Conservation (phyloP, 1,284 basidiomycete genomes). For the Porphyrellus sp. region DNA sequence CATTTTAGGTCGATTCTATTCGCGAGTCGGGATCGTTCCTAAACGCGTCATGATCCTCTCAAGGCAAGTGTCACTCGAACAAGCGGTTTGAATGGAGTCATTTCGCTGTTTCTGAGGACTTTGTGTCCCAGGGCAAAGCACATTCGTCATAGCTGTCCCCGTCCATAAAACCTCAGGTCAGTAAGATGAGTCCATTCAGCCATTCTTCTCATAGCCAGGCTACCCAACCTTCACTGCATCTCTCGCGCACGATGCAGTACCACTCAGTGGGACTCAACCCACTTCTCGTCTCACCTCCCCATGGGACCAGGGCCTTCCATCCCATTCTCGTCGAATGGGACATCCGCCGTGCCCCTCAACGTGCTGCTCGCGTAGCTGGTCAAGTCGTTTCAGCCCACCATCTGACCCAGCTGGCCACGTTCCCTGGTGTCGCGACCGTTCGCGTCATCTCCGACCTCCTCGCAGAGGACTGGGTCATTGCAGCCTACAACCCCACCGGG, state of each 20-base stretch:
- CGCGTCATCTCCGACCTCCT: conserved; percentile 46
- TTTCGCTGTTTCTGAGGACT: not conserved
- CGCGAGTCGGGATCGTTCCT: not conserved
- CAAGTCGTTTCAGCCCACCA: conserved; percentile 25
- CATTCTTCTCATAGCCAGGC: not conserved
- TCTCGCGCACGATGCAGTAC: conserved; percentile 16
- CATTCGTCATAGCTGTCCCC: conserved; percentile 1
- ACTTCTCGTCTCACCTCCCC: conserved; percentile 18
- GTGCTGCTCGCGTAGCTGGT: conserved; percentile 29
- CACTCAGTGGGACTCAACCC: conserved; percentile 19
- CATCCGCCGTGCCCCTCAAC: conserved; percentile 40
- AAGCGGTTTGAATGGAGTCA: conserved; percentile 10
- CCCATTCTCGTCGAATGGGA: conserved; percentile 45
- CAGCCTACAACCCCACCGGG: conserved; percentile 35
- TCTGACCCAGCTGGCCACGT: conserved; percentile 41
- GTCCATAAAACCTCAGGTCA: conserved; percentile 23
- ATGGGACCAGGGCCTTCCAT: conserved; percentile 11
- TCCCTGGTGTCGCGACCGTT: conserved; percentile 39
- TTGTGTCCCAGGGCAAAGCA: conserved; percentile 1
- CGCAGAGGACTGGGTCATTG: conserved; percentile 39
- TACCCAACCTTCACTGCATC: conserved; percentile 1
- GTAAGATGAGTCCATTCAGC: not conserved
- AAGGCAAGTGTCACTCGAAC: conserved; percentile 20
- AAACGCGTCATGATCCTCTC: not conserved
- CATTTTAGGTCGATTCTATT: conserved; percentile 5